Conservation (phyloP, 345 rosid species). For the Zanthoxylum bungeanum region DNA sequence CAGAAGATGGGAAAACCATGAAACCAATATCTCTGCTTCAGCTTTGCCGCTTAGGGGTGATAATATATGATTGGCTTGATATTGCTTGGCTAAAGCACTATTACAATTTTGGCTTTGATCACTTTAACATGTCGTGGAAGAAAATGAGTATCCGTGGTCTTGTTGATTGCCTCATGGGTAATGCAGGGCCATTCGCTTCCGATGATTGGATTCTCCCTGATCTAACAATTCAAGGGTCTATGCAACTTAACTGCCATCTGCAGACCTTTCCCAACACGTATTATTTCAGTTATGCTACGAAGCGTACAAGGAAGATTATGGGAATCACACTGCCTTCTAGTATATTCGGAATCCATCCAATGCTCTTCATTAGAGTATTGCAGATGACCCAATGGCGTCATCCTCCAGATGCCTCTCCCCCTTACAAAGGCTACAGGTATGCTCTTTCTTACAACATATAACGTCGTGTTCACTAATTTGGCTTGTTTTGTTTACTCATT, state of each 20-base stretch:
- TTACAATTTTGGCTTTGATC: constrained; percentile 95
- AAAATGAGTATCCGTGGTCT: constrained; percentile 70
- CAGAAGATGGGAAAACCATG: constrained; percentile 78
- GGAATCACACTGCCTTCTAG: constrained; percentile 81
- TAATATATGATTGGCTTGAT: constrained; percentile 92
- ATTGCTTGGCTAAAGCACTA: constrained; percentile 78
- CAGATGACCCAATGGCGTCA: constrained; percentile 86
- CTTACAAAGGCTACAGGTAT: constrained; percentile 92
- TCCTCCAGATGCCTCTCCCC: constrained; percentile 61
- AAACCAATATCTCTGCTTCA: constrained; percentile 77
- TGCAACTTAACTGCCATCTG: constrained; percentile 48
- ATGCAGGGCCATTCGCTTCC: constrained; percentile 73
- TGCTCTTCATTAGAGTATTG: constrained; percentile 75
- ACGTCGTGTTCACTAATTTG: not conserved
- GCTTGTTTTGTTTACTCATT: too few relatives aligned
- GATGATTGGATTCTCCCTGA: constrained; percentile 97
- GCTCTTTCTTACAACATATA: not conserved
- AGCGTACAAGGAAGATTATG: constrained; percentile 56
- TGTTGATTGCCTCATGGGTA: constrained; percentile 62
- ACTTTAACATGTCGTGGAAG: constrained; percentile 78
- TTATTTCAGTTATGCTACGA: constrained; percentile 95
- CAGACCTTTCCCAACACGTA: constrained; percentile 73
- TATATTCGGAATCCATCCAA: constrained; percentile 71
- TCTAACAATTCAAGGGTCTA: constrained; percentile 86
- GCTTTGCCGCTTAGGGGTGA: constrained; percentile 71